Percentiles rank a stretch among this genome's conserved stretches.
These are phyloP conservation scores for Geotrichum restrictum DNA, from an alignment of 1,139 yeast species.

Conservation along the genomic window DNA sequence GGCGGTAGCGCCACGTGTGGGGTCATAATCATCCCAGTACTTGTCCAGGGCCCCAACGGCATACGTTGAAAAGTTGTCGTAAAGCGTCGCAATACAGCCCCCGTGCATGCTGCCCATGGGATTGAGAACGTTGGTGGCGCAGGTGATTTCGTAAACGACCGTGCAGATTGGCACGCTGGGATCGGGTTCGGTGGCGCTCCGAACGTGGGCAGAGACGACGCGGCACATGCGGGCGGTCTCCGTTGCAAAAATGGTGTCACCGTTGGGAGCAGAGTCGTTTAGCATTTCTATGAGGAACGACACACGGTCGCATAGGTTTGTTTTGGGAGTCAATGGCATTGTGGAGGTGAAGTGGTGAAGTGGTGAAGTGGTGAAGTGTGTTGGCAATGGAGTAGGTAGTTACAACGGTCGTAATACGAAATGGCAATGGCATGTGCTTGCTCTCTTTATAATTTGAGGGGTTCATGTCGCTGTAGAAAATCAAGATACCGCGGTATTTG, in stretches of 20 bases:
- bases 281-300: conserved; percentile 2
- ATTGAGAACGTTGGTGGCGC: conserved; percentile 4
- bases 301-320: conserved; percentile 6
- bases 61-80: conserved; percentile 31
- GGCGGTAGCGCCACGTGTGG: conserved; percentile 15
- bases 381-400: too few relatives aligned
- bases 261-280: neutral
- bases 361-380: too few relatives aligned
- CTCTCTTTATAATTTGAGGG: too few relatives aligned
- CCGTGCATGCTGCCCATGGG: conserved; percentile 33
- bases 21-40: conserved; percentile 30
- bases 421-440: too few relatives aligned
- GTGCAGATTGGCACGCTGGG: neutral
- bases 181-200: neutral
- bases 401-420: too few relatives aligned
- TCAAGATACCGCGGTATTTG: too few relatives aligned
- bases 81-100: conserved; percentile 36
- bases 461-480: too few relatives aligned
- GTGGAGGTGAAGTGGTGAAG: too few relatives aligned
- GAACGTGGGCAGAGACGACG: conserved; percentile 27
- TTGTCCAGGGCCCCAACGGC: conserved; percentile 30
- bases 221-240: conserved; percentile 1
- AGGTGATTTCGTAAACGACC: conserved; percentile 12
- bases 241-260: neutral
- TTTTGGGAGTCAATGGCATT: conserved; percentile 8